Evolutionary conservation across 2,329 filamentous ascomycete genomes (phyloP), one percentile per base, ranked within the genome.

Genomic region (Apiospora hydei): DNA sequence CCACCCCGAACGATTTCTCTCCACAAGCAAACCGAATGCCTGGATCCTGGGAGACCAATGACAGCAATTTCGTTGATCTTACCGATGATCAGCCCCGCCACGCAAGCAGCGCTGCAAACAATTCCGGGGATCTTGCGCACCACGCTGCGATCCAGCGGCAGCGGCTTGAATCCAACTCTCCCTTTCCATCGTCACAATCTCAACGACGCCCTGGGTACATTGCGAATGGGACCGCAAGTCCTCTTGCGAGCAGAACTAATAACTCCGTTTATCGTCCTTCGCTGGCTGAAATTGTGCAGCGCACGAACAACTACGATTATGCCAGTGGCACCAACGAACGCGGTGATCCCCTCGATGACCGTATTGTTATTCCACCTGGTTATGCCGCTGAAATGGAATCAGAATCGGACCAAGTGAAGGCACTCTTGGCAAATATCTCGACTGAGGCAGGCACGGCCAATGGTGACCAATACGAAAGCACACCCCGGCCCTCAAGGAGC

Each of bases 341-440:
- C n/a, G 84, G 85, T 1, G 79, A 82, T 30, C 77, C 83, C 0
- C 76, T 87, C 7, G 74, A 79, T 8, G 72, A 78, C 3, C 77
- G 80, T 8, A 68, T 86, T 10, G 72, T 75, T n/a, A 75, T 77
- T 69, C 81, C 81, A 53, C 24, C 78, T 80, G 24, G 82, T 85
- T 71, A 79, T 84, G 13, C 77, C 80, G 46, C 80, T 8, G 41
- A 43, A 43, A 43, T 43, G 84, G 70, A 83, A 81, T 1, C 81
- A 87, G 57, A 64, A 41, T 64, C 57, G n/a, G 51, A 70, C 4
- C 69, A 70, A 47, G 43, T 70, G 2, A 88, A 92, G 74, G 86
- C 90, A 38, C 82, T 96, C 5, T 83, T 96, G 14, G 86, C 90
- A 64, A 94, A 94, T 73, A 95, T 95, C 74, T 87, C 90, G 30